Evolutionary conservation across 2,329 filamentous ascomycete species (phyloP).

Genomic region (Thielaviopsis musarum): DNA sequence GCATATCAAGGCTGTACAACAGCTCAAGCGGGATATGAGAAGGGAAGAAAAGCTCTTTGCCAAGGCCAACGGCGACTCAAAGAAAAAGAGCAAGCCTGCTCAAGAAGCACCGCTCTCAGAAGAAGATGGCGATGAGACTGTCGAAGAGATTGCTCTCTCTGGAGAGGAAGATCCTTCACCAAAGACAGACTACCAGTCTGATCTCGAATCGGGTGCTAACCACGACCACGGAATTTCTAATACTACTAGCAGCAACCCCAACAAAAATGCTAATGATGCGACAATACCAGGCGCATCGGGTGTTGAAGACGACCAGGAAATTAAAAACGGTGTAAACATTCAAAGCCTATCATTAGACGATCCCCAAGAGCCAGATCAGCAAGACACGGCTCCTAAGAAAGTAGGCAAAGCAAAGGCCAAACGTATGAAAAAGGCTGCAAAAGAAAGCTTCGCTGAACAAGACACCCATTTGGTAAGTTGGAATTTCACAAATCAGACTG

Average conservation of each 20-base stretch:
- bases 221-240: not conserved
- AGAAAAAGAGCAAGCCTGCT: not conserved
- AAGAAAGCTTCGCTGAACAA: conserved; percentile 20
- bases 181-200: not conserved
- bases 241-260: not conserved
- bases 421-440: conserved; percentile 12
- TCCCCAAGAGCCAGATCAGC: conserved; percentile 28
- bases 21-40: conserved; percentile 66
- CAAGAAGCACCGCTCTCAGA: conserved; percentile 9
- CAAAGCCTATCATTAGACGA: conserved; percentile 26
- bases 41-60: conserved; percentile 44
- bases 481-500: not conserved
- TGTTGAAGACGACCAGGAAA: not conserved
- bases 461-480: conserved; percentile 20
- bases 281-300: not conserved
- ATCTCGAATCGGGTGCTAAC: not conserved
- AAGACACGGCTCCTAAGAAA: conserved; percentile 23
- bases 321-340: not conserved
- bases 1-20: conserved; percentile 70
- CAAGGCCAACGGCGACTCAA: not conserved
- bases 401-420: conserved; percentile 10
- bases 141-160: conserved; percentile 6
- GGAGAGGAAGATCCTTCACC: not conserved
- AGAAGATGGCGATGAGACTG: conserved; percentile 17
- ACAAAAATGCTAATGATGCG: not conserved